These are phyloP conservation scores for Suhomyces sp. DNA, from an alignment of 805 yeast species.

Conservation along the genomic window DNA sequence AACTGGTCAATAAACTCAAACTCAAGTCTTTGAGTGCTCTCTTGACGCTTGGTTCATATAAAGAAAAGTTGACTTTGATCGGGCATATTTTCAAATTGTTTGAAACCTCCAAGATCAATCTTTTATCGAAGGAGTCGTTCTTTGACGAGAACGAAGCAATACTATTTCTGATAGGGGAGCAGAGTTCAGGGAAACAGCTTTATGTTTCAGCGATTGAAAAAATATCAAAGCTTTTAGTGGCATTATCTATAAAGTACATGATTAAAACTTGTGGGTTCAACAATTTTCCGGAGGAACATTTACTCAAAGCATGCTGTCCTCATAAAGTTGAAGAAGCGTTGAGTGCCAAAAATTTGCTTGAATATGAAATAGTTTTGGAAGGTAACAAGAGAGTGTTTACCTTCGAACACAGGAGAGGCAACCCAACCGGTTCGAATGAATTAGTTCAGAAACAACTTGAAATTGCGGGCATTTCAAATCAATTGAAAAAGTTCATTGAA, in stretches of 20 bases:
- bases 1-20: slow-evolving; percentile 9
- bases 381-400: neutral
- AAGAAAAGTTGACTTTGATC: slow-evolving; percentile 25
- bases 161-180: slow-evolving; percentile 7
- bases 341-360: slow-evolving; percentile 5
- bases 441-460: slow-evolving; percentile 2
- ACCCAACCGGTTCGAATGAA: neutral
- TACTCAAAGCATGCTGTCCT: slow-evolving; percentile 7
- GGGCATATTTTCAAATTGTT: slow-evolving; percentile 20
- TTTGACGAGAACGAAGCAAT: slow-evolving; percentile 3
- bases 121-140: slow-evolving; percentile 1
- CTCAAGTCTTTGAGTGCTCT: slow-evolving; percentile 21
- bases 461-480: slow-evolving; percentile 1
- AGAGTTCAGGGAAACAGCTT: slow-evolving; percentile 18
- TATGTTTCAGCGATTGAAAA: slow-evolving; percentile 14
- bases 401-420: neutral
- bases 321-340: slow-evolving; percentile 4
- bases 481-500: too few relatives aligned
- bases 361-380: neutral
- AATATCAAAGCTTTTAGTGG: slow-evolving; percentile 15
- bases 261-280: slow-evolving; percentile 17
- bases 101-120: slow-evolving; percentile 7
- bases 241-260: slow-evolving; percentile 15
- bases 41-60: slow-evolving; percentile 27
- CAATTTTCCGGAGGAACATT: slow-evolving; percentile 12